Conservation (phyloP, 495 filamentous ascomycete species). For the Penicillium canescens region DNA sequence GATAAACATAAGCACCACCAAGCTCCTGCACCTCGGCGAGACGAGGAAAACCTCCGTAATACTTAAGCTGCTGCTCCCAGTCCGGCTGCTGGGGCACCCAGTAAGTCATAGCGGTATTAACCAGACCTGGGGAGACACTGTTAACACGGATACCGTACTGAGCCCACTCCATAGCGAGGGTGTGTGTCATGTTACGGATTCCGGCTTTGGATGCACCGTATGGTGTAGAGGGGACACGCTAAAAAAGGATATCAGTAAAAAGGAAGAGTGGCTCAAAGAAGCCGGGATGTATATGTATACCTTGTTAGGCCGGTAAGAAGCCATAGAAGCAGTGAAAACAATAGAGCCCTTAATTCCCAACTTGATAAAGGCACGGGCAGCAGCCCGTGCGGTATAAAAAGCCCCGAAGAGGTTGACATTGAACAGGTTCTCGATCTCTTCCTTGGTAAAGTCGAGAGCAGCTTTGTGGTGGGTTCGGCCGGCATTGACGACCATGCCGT, state of each 20-base stretch:
- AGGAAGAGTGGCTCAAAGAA: background rate
- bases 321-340: slow-evolving; percentile 49
- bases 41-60: slow-evolving; percentile 45
- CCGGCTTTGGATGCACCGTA: slow-evolving; percentile 35
- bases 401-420: slow-evolving; percentile 45
- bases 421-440: slow-evolving; percentile 43
- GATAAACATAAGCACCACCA: slow-evolving; percentile 44
- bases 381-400: slow-evolving; percentile 35
- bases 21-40: slow-evolving; percentile 40
- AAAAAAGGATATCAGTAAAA: slow-evolving; percentile 1
- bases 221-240: slow-evolving; percentile 35
- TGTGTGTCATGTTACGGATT: slow-evolving; percentile 38
- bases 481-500: slow-evolving; percentile 42
- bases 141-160: slow-evolving; percentile 47
- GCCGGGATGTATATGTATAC: slow-evolving; percentile 11
- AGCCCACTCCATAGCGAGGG: slow-evolving; percentile 50
- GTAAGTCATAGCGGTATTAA: slow-evolving; percentile 43
- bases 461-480: slow-evolving; percentile 48
- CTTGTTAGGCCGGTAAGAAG: slow-evolving; percentile 48
- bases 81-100: slow-evolving; percentile 40
- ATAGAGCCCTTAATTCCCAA: slow-evolving; percentile 44
- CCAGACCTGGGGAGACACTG: slow-evolving; percentile 38
- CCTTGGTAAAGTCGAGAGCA: slow-evolving; percentile 41
- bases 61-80: slow-evolving; percentile 43
- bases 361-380: slow-evolving; percentile 41